Evolutionary conservation across 768 basidiomycete genomes (phyloP).

Genomic region (Kwoniella heveanensis): DNA sequence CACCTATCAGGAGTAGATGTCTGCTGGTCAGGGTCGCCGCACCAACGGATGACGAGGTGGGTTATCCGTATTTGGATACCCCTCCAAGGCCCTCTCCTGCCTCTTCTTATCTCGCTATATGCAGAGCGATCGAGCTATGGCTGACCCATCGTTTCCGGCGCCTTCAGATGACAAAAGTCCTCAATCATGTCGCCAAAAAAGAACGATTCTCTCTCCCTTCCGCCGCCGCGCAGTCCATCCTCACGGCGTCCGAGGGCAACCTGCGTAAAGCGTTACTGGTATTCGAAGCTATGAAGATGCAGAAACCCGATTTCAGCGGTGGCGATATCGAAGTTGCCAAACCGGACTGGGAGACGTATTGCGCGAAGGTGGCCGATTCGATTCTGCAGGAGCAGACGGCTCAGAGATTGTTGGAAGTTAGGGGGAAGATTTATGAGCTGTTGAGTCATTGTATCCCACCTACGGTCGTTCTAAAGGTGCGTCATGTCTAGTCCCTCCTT

Average conservation of each 20-base stretch:
- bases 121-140: too few species aligned
- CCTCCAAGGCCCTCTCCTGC: background rate
- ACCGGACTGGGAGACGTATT: constrained; percentile 99
- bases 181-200: constrained; percentile 75
- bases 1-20: constrained; percentile 94
- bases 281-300: constrained; percentile 94
- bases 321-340: constrained; percentile 76
- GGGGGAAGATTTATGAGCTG: constrained; percentile 90
- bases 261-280: constrained; percentile 92
- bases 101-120: too few species aligned
- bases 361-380: constrained; percentile 83
- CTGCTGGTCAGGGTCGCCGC: constrained; percentile 90
- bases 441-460: constrained; percentile 97
- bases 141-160: too few species aligned
- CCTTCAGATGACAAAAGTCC: constrained; percentile 79
- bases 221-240: constrained; percentile 73
- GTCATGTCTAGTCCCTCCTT: too few species aligned
- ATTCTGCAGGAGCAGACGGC: constrained; percentile 89
- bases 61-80: constrained; percentile 21
- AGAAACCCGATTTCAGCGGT: constrained; percentile 83
- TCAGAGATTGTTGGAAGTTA: constrained; percentile 83
- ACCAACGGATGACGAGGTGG: constrained; percentile 74
- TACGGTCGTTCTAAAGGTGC: constrained; percentile 82
- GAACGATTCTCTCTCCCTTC: constrained; percentile 80
- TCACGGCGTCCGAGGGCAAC: constrained; percentile 81